These are phyloP conservation scores for Cardamine chenopodiifolia DNA, from an alignment of 345 rosid species.

Conservation along the genomic window DNA sequence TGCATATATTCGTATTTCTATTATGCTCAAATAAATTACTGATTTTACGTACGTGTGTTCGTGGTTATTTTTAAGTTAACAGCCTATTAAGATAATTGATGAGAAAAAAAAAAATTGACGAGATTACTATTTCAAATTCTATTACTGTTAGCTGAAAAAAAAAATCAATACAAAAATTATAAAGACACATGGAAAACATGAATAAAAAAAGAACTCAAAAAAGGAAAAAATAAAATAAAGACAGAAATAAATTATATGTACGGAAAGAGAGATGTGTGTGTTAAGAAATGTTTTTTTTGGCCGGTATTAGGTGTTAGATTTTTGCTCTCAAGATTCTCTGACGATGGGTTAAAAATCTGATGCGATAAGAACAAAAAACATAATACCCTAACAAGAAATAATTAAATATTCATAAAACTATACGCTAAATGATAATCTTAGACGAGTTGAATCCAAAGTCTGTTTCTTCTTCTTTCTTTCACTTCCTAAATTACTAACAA, in stretches of 20 bases:
- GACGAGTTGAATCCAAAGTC: not conserved
- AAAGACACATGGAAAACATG: slow-evolving; percentile 28
- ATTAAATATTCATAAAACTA: not conserved
- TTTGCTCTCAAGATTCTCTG: not conserved
- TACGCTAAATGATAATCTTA: not conserved
- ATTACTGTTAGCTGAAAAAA: not conserved
- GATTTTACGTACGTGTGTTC: not conserved
- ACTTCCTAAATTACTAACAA: slow-evolving; percentile 5
- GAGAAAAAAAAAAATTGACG: not conserved
- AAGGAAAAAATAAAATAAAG: not conserved
- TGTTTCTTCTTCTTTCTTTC: not conserved
- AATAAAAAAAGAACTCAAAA: not conserved
- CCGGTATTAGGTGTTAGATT: not conserved
- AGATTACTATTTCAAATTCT: not conserved
- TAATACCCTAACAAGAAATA: not conserved
- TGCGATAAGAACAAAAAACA: not conserved
- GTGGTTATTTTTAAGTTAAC: not conserved
- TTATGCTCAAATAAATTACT: not conserved
- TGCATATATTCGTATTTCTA: slow-evolving; percentile 35
- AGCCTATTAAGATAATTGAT: not conserved
- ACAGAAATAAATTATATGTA: not conserved
- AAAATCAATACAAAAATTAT: too few species aligned
- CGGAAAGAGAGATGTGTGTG: slow-evolving; percentile 13
- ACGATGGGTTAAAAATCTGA: not conserved
- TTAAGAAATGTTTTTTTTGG: not conserved